A percentile compares a stretch with the other conserved stretches of the same genome.
These are phyloP conservation scores for Leucoagaricus sp. DNA, from an alignment of 1,284 basidiomycete genomes.

Conservation along the genomic window DNA sequence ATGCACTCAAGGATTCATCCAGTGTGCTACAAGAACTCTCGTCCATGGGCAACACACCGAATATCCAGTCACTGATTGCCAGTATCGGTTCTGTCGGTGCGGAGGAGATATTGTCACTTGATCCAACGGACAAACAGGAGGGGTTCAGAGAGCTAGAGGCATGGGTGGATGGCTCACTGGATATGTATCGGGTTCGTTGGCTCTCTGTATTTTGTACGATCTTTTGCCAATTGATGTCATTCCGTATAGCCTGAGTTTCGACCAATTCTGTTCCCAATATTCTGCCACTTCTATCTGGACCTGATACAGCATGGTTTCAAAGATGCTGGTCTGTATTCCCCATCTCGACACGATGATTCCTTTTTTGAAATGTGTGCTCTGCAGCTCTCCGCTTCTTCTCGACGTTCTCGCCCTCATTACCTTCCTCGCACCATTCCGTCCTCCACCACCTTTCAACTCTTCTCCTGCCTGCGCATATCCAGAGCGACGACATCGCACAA, in stretches of 20 bases:
- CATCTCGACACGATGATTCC: conserved; percentile 3
- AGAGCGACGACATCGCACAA: conserved; percentile 81
- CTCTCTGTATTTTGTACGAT: background rate
- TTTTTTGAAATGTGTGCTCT: conserved; percentile 8
- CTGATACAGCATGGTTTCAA: conserved; percentile 90
- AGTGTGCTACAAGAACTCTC: conserved; percentile 68
- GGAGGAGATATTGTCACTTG: conserved; percentile 80
- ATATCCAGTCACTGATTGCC: conserved; percentile 73
- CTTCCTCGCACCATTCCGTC: conserved; percentile 69
- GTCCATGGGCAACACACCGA: conserved; percentile 63
- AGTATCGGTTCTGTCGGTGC: conserved; percentile 77
- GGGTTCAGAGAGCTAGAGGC: conserved; percentile 86
- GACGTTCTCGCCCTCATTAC: conserved; percentile 71
- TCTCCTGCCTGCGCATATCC: conserved; percentile 83
- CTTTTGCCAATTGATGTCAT: conserved; percentile 10
- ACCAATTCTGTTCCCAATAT: conserved; percentile 93
- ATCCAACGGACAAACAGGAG: conserved; percentile 88
- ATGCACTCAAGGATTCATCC: conserved; percentile 63
- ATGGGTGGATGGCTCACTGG: conserved; percentile 91
- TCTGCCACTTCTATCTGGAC: conserved; percentile 96
- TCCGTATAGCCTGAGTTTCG: conserved; percentile 86
- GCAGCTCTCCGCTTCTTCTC: conserved; percentile 78
- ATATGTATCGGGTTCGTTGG: conserved; percentile 76
- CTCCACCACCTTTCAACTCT: conserved; percentile 85
- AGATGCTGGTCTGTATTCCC: conserved; percentile 71